phyloP scores from a whole-genome alignment of 2,329 filamentous ascomycete genomes.

The Amphichorda felina region DNA sequence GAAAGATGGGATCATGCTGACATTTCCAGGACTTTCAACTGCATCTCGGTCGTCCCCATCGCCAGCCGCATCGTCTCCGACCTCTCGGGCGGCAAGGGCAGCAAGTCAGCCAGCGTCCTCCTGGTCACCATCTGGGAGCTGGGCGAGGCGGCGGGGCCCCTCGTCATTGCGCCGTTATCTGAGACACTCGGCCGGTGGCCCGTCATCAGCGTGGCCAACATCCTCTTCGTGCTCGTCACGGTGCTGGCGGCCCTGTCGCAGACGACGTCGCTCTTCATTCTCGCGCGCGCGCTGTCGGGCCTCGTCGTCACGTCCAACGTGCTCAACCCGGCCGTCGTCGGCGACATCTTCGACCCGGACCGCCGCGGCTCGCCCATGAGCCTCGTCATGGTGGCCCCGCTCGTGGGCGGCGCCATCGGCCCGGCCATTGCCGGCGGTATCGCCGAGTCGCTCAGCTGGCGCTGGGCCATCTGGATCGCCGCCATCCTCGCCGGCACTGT shows the following conservation, averaged over 20 bases:
- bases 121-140: slow-evolving; percentile 63
- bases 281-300: slow-evolving; percentile 45
- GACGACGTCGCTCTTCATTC: slow-evolving; percentile 34
- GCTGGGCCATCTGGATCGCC: slow-evolving; percentile 37
- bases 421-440: slow-evolving; percentile 43
- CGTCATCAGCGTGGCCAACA: slow-evolving; percentile 40
- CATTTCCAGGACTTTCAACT: slow-evolving; percentile 39
- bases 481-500: slow-evolving; percentile 32
- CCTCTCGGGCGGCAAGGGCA: slow-evolving; percentile 19
- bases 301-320: slow-evolving; percentile 53
- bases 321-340: slow-evolving; percentile 50
- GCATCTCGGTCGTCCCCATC: slow-evolving; percentile 42
- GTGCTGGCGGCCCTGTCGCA: slow-evolving; percentile 31
- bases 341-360: slow-evolving; percentile 48
- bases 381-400: slow-evolving; percentile 41
- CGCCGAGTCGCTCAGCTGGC: slow-evolving; percentile 42
- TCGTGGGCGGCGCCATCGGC: slow-evolving; percentile 44
- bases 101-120: slow-evolving; percentile 39
- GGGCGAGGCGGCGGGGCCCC: slow-evolving; percentile 49
- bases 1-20: too few relatives aligned
- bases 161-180: slow-evolving; percentile 49
- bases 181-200: slow-evolving; percentile 46
- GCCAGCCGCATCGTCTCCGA: slow-evolving; percentile 38
- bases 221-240: slow-evolving; percentile 36
- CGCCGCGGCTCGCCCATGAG: slow-evolving; percentile 47